Base-by-base conservation (phyloP, 2,329 filamentous ascomycete species). In the Huntiella abstrusa region DNA sequence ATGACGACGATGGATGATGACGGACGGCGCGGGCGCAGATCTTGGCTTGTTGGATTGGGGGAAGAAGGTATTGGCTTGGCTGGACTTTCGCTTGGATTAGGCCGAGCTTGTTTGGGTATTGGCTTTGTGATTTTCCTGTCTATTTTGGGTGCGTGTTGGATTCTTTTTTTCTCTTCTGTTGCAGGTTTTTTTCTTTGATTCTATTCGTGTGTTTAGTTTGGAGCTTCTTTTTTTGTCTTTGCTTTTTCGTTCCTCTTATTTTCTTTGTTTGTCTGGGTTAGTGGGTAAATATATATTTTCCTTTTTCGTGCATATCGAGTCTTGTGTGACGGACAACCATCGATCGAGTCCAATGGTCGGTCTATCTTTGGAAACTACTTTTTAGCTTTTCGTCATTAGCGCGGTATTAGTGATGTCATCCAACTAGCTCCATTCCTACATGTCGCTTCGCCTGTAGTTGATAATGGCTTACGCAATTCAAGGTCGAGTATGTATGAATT, bases 231-330 rank as follows among this genome's bases (percentile, higher is more conserved):
- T 46, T 44, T 44, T 41, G 16, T 49, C 36, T 43, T 46, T 13
- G 15, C 43, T 34, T 47, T 39, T 44, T 17, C 15, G 15, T 38
- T 47, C 5, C 7, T 39, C 38, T 17, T 32, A n/a, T 40, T 47
- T 44, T 43, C 40, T 51, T 32, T 39, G 41, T 34, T 38, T 43
- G 10, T 33, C 5, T n/a, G 5, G 32, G 11, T 43, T 41, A 16
- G n/a, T 39, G 34, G 47, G 15, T 40, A 36, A 28, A 36, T 36
- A 44, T 35, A 46, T 28, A 28, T 19, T 33, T 39, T 35, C n/a
- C 32, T 41, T 22, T 19, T 41, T 41, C 19, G 16, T 41, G 8
- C 13, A 17, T 41, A 19, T 41, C 19, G 15, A 16, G 33, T 15
- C 13, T 43, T 28, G 22, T 28, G 22, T 28, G 19, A 28, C 41